phyloP scores from a whole-genome alignment of 176 grass and related monocot species.

The Elaeis guineensis region DNA sequence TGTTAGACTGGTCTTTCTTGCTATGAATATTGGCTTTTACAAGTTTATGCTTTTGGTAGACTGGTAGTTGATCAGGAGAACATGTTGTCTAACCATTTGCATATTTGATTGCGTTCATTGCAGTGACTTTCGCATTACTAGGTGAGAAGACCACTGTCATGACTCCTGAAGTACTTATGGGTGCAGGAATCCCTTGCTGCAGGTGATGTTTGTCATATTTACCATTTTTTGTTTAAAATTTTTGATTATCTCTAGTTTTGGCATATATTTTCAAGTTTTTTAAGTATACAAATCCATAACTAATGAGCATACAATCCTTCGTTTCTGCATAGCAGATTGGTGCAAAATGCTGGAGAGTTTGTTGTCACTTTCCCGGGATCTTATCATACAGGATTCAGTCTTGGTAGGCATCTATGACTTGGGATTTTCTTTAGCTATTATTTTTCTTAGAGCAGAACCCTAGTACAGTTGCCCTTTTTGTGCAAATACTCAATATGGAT shows the following conservation, averaged over 20 bases:
- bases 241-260: not conserved
- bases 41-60: too few relatives aligned
- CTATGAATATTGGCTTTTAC: too few relatives aligned
- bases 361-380: constrained; percentile 93
- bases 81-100: not conserved
- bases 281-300: not conserved
- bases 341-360: constrained; percentile 96
- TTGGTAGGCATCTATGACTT: constrained; percentile 37
- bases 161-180: constrained; percentile 84
- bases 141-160: constrained; percentile 86
- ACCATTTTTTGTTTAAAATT: too few relatives aligned
- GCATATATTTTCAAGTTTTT: not conserved
- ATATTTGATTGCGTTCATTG: not conserved
- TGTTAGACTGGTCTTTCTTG: too few relatives aligned
- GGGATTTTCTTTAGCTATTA: not conserved
- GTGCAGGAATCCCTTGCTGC: constrained; percentile 78
- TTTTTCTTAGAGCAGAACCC: too few relatives aligned
- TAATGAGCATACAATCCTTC: constrained; percentile 3
- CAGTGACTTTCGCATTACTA: constrained; percentile 76
- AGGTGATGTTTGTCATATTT: constrained; percentile 29
- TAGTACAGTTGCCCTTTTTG: too few relatives aligned
- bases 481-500: too few relatives aligned
- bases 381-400: constrained; percentile 84
- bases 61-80: too few relatives aligned
- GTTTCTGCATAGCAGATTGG: constrained; percentile 49